phyloP scores from a whole-genome alignment of 805 yeast species.

The Kluyveromyces aestuarii region DNA sequence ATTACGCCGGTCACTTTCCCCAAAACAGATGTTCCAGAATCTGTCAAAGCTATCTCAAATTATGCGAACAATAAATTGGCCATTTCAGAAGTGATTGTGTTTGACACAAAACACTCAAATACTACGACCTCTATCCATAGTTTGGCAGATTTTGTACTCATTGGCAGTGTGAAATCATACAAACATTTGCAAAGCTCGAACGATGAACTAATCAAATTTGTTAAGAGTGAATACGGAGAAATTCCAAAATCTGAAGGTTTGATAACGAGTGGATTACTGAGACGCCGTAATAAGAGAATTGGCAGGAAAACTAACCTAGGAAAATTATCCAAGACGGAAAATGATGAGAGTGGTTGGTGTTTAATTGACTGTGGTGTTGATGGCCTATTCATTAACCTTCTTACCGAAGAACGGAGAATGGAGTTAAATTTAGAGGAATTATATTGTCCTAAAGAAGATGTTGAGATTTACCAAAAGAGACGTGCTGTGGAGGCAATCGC shows the following conservation, averaged over 20 bases:
- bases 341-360: slow-evolving; percentile 61
- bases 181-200: slow-evolving; percentile 71
- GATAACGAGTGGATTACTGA: slow-evolving; percentile 46
- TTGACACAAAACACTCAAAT: slow-evolving; percentile 43
- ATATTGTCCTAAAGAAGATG: slow-evolving; percentile 44
- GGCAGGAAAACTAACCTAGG: slow-evolving; percentile 45
- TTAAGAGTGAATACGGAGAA: slow-evolving; percentile 43
- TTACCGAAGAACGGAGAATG: slow-evolving; percentile 60
- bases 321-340: slow-evolving; percentile 42
- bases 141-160: slow-evolving; percentile 42
- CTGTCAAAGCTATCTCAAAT: slow-evolving; percentile 28
- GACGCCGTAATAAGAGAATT: slow-evolving; percentile 42
- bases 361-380: slow-evolving; percentile 61
- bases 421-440: slow-evolving; percentile 63
- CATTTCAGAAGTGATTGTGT: slow-evolving; percentile 47
- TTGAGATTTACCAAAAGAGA: slow-evolving; percentile 8
- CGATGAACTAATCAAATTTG: slow-evolving; percentile 41
- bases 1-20: slow-evolving; percentile 53
- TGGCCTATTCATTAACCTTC: slow-evolving; percentile 58
- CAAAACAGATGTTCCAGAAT: slow-evolving; percentile 38
- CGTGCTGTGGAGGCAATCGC: not conserved
- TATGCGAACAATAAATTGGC: slow-evolving; percentile 55
- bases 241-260: slow-evolving; percentile 64
- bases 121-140: slow-evolving; percentile 29
- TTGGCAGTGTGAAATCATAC: slow-evolving; percentile 69